These are phyloP conservation scores for Gardenia jasminoides DNA, from an alignment of 257 asterid genomes.

Conservation along the genomic window DNA sequence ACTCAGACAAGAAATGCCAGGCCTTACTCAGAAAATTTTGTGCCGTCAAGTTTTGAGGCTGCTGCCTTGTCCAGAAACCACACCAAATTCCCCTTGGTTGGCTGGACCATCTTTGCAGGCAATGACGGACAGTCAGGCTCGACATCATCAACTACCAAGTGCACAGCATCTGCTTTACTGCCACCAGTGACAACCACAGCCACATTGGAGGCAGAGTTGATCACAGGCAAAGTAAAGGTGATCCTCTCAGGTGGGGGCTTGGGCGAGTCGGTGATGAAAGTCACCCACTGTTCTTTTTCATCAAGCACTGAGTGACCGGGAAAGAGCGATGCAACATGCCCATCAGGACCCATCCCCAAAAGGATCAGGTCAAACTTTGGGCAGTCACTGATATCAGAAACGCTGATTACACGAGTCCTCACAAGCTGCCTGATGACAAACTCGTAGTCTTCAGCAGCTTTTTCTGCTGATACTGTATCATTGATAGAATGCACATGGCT, in stretches of 20 bases:
- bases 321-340: constrained; percentile 65
- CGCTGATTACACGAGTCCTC: constrained; percentile 64
- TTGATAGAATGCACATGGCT: constrained; percentile 81
- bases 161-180: constrained; percentile 59
- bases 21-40: constrained; percentile 45
- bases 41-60: constrained; percentile 56
- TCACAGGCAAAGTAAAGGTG: constrained; percentile 61
- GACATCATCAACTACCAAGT: constrained; percentile 42
- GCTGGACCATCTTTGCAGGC: constrained; percentile 74
- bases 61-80: constrained; percentile 84
- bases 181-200: constrained; percentile 48
- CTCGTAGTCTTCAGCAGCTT: constrained; percentile 84
- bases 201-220: constrained; percentile 62
- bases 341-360: constrained; percentile 64
- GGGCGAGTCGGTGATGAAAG: constrained; percentile 61
- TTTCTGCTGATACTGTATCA: constrained; percentile 73
- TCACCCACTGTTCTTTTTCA: constrained; percentile 59
- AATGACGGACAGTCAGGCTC: constrained; percentile 37
- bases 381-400: constrained; percentile 49
- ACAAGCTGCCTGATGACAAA: constrained; percentile 81
- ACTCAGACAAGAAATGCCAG: constrained; percentile 16
- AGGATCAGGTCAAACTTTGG: constrained; percentile 68
- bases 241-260: constrained; percentile 67
- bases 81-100: constrained; percentile 62
- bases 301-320: constrained; percentile 43